A percentile compares a stretch with the other conserved stretches of the same genome.
phyloP scores from a whole-genome alignment of 805 yeast species.

The Kluyveromyces siamensis region DNA sequence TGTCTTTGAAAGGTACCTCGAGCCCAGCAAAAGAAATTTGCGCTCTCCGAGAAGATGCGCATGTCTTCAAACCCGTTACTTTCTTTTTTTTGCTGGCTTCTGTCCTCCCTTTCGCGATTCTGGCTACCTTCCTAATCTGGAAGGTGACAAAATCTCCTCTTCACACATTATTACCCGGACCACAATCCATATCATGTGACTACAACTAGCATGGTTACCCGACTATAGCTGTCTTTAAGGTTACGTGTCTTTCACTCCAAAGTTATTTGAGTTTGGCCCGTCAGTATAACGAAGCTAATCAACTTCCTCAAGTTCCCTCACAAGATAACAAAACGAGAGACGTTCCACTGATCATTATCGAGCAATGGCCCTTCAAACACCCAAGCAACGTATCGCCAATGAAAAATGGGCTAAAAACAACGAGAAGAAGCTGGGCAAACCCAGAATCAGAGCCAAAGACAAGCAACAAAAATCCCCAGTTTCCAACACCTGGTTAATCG shows the following conservation, averaged over 20 bases:
- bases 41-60: neutral
- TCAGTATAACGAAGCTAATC: neutral
- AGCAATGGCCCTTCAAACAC: constrained; percentile 64
- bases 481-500: constrained; percentile 55
- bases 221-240: too few species aligned
- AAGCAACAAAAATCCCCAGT: constrained; percentile 40
- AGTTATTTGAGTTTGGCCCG: neutral
- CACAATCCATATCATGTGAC: too few species aligned
- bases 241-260: neutral
- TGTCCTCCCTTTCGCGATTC: too few species aligned
- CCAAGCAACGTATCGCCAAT: constrained; percentile 83
- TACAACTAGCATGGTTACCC: neutral
- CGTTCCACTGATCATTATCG: neutral
- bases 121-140: too few species aligned
- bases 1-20: neutral
- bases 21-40: neutral
- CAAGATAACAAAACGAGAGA: neutral
- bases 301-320: neutral
- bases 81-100: neutral
- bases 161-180: too few species aligned
- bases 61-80: neutral
- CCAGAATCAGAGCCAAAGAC: constrained; percentile 33
- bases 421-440: constrained; percentile 68
- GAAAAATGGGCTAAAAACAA: constrained; percentile 68
- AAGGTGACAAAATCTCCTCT: too few species aligned